Evolutionary conservation across 2,329 filamentous ascomycete genomes (phyloP), one percentile per base, ranked within the genome.

Genomic region (Phaeosphaeriaceae sp.): DNA sequence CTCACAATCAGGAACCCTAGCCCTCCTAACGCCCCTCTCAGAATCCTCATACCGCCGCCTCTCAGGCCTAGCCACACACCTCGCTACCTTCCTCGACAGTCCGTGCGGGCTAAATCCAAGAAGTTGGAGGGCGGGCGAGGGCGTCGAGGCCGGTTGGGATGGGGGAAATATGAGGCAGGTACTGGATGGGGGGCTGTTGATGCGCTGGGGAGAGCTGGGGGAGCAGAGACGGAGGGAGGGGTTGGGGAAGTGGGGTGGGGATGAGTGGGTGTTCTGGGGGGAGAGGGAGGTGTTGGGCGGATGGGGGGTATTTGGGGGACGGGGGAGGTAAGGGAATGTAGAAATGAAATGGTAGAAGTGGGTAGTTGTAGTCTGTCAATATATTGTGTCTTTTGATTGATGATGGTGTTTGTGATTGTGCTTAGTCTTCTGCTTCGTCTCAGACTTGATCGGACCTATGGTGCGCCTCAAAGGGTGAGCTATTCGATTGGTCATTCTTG

Each of bases 21-120:
- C 91, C 0, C 82, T 93, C 9, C 83, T 99, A 10, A 91, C 90
- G 0, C 88, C 94, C 0, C 82, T 98, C 1, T 82, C 88, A 0
- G 94, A 98, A 76, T 83, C 89, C 6, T 84, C 89, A 11, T 98
- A 98, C 78, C 89, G 95, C 1, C 89, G 93, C 0, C 85, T 99
- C 3, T 89, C 89, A 3, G 92, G 91, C 1, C 83, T 99, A 3
- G 87, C 93, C 48, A 91, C 89, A 3, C 93, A 96, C 73, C 83
- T 99, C 1, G 84, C 89, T 9, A 91, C 88, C 33, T 88, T 89
- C 0, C 85, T 97, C 7, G 88, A 91, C 45, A 89, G 93, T 62
- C 81, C 90, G 4, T 91, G 89, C 7, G 92, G 91, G 0, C 82
- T 97, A 50, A 98, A 98, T 77, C 90, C 92, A 1, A 88, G 91